Base-by-base conservation (phyloP, 1,139 yeast genomes). In the Suhomyces terraborum region DNA sequence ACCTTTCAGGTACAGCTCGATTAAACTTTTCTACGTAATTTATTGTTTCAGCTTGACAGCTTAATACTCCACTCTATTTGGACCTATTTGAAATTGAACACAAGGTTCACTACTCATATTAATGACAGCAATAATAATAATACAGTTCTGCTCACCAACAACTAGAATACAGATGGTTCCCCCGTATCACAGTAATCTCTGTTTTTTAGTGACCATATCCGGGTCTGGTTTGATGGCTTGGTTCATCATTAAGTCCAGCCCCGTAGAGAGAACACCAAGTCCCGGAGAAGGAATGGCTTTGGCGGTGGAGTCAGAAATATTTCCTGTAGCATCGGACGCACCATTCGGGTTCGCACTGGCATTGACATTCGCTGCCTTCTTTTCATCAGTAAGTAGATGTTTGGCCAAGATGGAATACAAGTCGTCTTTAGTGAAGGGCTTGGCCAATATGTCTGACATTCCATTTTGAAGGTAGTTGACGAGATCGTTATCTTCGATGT, bases 361-460 rank as follows among this genome's bases (percentile, higher is more conserved):
- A 12, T 4, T 16, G 19, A n/a, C 16, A 24, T 26, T 35, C 2
- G 34, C 35, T 2, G 44, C 43, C 18, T 43, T 43, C 18, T 38
- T 47, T 10, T 52, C 58, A 16, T 42, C 44, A 6, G 61, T 54
- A 30, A 69, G 55, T 37, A 84, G 63, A 59, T 88, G 89, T 56
- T 88, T 83, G 47, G 85, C 80, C 44, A 88, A 66, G 58, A 87
- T 85, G 42, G 82, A 73, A 57, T 84, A 86, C 43, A 89, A 69
- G 58, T 88, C 95, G 50, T 83, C 89, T 57, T 85, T 87, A 4
- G 94, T 84, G 59, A 91, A 91, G 1, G 98, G 98, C 60, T 89
- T 89, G 2, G 96, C 95, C 52, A 91, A 68, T 37, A 89, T 86
- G 62, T 88, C 96, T 42, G 88, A 84, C 89, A 91, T 88, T 4